A percentile compares a stretch with the other conserved stretches of the same genome.
phyloP scores from a whole-genome alignment of 2,329 filamentous ascomycete species.

The Neoarthrinium moseri region DNA sequence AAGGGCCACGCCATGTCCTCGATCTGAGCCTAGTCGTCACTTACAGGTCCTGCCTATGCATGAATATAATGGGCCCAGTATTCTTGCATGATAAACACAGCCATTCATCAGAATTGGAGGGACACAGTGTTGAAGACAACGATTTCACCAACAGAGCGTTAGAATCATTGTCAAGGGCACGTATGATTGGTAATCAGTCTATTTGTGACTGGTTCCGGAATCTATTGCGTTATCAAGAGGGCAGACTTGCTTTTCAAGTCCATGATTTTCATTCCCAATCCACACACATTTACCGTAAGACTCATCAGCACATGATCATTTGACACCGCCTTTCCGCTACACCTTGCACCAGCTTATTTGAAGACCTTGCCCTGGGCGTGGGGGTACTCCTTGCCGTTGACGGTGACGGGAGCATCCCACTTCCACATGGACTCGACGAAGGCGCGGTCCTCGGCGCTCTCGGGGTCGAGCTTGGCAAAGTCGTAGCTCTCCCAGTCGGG shows the following conservation, averaged over 20 bases:
- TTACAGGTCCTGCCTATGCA: too few relatives aligned
- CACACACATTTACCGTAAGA: constrained; percentile 4
- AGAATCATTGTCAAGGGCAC: too few relatives aligned
- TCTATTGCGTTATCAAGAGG: constrained; percentile 6
- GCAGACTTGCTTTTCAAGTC: background rate
- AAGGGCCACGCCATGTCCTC: too few relatives aligned
- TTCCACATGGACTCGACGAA: constrained; percentile 86
- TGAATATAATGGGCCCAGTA: too few relatives aligned
- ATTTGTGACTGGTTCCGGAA: background rate
- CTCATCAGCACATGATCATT: constrained; percentile 13
- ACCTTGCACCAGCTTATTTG: constrained; percentile 65
- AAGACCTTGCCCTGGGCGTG: constrained; percentile 96
- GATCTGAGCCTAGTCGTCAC: too few relatives aligned
- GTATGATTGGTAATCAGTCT: constrained; percentile 1
- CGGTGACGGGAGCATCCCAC: constrained; percentile 81
- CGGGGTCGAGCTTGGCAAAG: constrained; percentile 94
- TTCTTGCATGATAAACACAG: too few relatives aligned
- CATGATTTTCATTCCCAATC: background rate
- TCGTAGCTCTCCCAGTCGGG: constrained; percentile 96
- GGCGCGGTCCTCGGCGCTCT: constrained; percentile 78
- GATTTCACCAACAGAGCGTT: too few relatives aligned
- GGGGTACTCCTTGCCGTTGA: constrained; percentile 84
- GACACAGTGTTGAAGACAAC: too few relatives aligned
- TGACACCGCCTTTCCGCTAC: background rate
- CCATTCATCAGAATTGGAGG: too few relatives aligned